These are phyloP conservation scores for Triadica sebifera DNA, from an alignment of 345 rosid genomes.

Conservation along the genomic window DNA sequence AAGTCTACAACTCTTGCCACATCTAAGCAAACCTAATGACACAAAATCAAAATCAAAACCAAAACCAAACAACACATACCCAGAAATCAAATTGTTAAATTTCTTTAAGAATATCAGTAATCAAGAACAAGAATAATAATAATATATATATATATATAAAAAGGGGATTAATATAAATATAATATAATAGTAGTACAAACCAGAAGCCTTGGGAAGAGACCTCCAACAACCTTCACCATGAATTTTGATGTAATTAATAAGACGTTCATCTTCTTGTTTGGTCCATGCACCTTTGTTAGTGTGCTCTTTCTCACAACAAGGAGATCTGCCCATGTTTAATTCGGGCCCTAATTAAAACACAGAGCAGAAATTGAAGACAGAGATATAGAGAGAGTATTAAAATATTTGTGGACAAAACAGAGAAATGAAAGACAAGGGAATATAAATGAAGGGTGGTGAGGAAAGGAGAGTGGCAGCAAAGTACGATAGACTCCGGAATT, in stretches of 20 bases:
- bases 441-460: constrained; percentile 20
- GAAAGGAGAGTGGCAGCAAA: neutral
- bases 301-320: constrained; percentile 64
- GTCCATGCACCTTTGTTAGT: constrained; percentile 66
- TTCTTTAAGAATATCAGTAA: too few species aligned
- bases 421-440: constrained; percentile 15
- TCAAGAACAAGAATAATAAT: neutral
- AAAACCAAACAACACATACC: too few species aligned
- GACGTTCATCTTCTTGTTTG: constrained; percentile 54
- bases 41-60: neutral
- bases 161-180: neutral
- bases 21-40: constrained; percentile 58
- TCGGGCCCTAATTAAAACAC: too few species aligned
- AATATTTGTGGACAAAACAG: constrained; percentile 1
- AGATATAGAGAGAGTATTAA: neutral
- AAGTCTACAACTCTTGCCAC: constrained; percentile 83
- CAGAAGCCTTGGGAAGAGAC: constrained; percentile 56
- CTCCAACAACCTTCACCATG: constrained; percentile 65
- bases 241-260: constrained; percentile 38
- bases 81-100: too few species aligned
- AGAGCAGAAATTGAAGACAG: neutral
- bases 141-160: too few species aligned
- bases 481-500: constrained; percentile 42
- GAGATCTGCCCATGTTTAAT: constrained; percentile 45
- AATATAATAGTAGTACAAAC: constrained; percentile 14